These are phyloP conservation scores for Dujonia santamariae DNA, from an alignment of 1,139 yeast genomes.

Conservation along the genomic window DNA sequence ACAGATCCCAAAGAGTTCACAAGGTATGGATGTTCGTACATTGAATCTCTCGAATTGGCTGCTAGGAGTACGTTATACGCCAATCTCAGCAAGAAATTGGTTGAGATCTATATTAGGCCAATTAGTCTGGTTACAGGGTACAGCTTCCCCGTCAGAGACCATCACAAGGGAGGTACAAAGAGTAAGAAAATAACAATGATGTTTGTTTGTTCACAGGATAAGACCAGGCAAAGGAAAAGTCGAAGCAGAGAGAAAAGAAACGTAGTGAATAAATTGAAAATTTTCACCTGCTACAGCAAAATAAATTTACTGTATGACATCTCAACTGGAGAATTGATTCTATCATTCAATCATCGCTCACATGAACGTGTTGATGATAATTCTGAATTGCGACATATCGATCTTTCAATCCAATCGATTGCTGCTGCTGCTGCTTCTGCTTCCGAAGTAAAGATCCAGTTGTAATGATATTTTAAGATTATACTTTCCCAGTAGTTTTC, in stretches of 20 bases:
- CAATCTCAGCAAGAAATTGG: conserved; percentile 25
- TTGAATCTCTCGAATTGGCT: not conserved
- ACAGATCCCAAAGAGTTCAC: not conserved
- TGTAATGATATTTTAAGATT: too few species aligned
- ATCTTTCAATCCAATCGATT: too few species aligned
- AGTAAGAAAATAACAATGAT: conserved; percentile 36
- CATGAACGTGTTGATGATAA: too few species aligned
- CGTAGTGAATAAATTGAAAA: conserved; percentile 32
- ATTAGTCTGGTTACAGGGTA: conserved; percentile 34
- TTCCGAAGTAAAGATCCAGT: too few species aligned
- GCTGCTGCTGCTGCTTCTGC: too few species aligned
- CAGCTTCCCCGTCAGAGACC: conserved; percentile 38
- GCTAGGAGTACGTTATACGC: conserved; percentile 24
- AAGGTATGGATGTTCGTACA: not conserved
- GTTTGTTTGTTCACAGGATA: conserved; percentile 42
- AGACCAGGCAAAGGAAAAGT: conserved; percentile 33
- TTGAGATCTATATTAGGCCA: conserved; percentile 31
- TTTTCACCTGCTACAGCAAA: conserved; percentile 34
- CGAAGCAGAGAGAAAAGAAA: conserved; percentile 31
- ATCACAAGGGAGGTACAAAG: conserved; percentile 37
- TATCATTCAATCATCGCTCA: conserved; percentile 34
- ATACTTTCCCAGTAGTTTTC: too few species aligned
- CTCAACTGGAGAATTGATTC: conserved; percentile 26
- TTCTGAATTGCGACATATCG: too few species aligned
- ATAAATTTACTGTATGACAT: conserved; percentile 32